phyloP scores from a whole-genome alignment of 2,329 filamentous ascomycete species.

The Fusarium nygamai region DNA sequence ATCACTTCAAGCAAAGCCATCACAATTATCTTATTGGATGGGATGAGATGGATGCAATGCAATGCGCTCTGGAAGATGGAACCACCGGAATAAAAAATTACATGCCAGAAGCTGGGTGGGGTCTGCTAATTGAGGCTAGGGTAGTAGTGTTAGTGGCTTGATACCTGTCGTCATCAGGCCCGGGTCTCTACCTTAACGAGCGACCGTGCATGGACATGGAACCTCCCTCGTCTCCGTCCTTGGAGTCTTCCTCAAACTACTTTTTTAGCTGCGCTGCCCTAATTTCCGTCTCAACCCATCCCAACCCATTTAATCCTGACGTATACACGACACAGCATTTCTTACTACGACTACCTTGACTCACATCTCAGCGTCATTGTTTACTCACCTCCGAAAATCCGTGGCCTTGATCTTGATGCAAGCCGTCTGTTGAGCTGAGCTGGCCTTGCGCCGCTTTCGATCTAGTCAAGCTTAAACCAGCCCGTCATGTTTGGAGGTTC shows the following conservation, averaged over 20 bases:
- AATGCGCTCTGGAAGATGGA: not conserved
- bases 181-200: too few species aligned
- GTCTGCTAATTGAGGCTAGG: slow-evolving; percentile 15
- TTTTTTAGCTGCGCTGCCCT: slow-evolving; percentile 16
- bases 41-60: not conserved
- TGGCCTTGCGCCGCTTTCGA: slow-evolving; percentile 39
- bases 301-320: slow-evolving; percentile 2
- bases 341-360: slow-evolving; percentile 11
- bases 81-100: not conserved
- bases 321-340: slow-evolving; percentile 6
- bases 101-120: slow-evolving; percentile 11
- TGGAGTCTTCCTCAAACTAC: slow-evolving; percentile 10
- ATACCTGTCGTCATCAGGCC: slow-evolving; percentile 42
- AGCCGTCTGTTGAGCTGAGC: slow-evolving; percentile 20
- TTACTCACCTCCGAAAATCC: slow-evolving; percentile 4
- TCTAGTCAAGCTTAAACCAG: slow-evolving; percentile 20
- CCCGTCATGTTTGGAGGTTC: slow-evolving; percentile 60
- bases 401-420: slow-evolving; percentile 40
- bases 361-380: slow-evolving; percentile 18
- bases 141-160: slow-evolving; percentile 35
- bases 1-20: not conserved
- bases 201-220: slow-evolving; percentile 27
- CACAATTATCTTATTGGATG: slow-evolving; percentile 3
- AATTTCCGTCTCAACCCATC: slow-evolving; percentile 20
- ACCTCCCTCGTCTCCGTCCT: slow-evolving; percentile 1